Conservation (phyloP, 2,329 filamentous ascomycete species). For the Teratosphaeria zuluensis region DNA sequence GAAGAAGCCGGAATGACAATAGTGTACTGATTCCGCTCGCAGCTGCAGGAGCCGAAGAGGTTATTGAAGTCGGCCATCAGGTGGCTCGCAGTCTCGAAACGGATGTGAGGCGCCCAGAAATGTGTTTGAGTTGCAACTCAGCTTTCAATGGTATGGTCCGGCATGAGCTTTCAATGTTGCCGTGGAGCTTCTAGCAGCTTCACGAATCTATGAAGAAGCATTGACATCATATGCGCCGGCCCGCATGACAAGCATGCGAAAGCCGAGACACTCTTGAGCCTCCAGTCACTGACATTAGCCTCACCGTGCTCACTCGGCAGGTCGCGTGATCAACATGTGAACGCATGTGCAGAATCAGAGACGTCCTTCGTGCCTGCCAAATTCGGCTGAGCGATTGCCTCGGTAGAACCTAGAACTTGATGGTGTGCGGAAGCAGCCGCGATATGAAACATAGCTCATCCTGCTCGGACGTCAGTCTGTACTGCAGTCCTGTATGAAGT, state of each 20-base stretch:
- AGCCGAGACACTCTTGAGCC: neutral
- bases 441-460: too few relatives aligned
- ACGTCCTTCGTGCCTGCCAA: neutral
- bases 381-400: neutral
- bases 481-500: too few relatives aligned
- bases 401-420: neutral
- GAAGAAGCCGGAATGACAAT: constrained; percentile 55
- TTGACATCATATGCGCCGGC: neutral
- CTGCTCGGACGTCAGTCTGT: too few relatives aligned
- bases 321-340: too few relatives aligned
- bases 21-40: constrained; percentile 74
- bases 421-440: too few relatives aligned
- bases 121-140: neutral
- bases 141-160: neutral
- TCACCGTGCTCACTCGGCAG: too few relatives aligned
- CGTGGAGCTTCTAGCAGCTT: neutral
- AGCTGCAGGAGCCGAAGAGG: constrained; percentile 70
- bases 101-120: neutral
- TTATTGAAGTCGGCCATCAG: constrained; percentile 4
- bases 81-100: neutral
- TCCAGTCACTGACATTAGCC: too few relatives aligned
- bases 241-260: neutral
- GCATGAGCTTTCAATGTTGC: neutral
- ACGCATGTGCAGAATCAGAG: neutral
- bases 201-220: neutral